Base-by-base conservation (phyloP, 495 filamentous ascomycete species). In the Evernia prunastri region DNA sequence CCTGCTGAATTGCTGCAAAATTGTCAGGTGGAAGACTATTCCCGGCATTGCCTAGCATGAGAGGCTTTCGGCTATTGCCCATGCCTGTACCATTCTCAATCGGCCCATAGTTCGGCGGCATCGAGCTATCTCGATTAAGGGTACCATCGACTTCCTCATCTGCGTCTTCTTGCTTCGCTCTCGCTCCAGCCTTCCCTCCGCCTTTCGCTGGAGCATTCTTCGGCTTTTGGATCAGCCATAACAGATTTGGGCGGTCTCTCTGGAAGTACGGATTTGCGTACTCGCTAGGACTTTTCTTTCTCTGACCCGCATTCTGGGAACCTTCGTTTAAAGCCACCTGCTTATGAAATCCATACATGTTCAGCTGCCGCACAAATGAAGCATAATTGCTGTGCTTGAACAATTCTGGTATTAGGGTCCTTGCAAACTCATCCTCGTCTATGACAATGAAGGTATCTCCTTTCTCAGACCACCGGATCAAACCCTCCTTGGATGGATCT, bases 371-470 rank as follows among this genome's bases (percentile, higher is more conserved):
- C 33, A 99, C 94, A 70, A 99, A 99, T 2, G 95, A 97, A 10
- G 94, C 92, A 74, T 97, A 99, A 74, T 97, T 99, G 74, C 96
- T 97, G 76, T 97, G 95, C 72, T 99, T 99, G 83, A 97, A 99
- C 11, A 97, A 81, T 71, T 97, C 94, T 4, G 94, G 94, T 57
- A 99, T 97, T 64, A 99, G 74, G 0, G 87, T 96, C 73, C 91
- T 92, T n/a, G 94, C 95, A 75, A 99, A 99, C 73, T 97, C 95
- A 72, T 99, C 94, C 74, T 99, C 94, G 71, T 99, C 95, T 7
- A 97, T 75, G 11, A 99, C 94, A 49, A 97, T 87, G 73, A 99
- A 99, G 5, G 93, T 96, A 70, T 95, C 91, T 23, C 94, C 94
- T 72, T 90, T 87, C 66, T 95, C 90, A 0, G 95, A 97, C 94